Evolutionary conservation across 177 flowering plant genomes (phyloP), one percentile per base, ranked within the genome.

Genomic region (Telopea speciosissima): DNA sequence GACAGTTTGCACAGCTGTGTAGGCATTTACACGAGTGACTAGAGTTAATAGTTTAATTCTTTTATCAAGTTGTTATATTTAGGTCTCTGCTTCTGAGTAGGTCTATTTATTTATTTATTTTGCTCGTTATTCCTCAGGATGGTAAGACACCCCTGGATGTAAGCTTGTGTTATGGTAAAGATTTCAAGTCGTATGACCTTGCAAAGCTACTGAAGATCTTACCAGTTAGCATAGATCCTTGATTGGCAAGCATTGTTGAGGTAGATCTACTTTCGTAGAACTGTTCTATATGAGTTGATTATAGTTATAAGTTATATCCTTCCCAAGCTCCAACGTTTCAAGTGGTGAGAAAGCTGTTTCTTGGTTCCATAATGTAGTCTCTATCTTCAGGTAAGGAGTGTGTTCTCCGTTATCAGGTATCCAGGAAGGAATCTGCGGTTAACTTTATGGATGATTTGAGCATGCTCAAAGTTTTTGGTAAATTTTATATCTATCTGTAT

Each of bases 131-230:
- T 22, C 76, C 81, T 73, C 92, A 95, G 99, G 93, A 83, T 79
- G 97, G 97, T 5, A 90, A 83, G 70, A 85, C 92, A 56, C 81
- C 97, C 13, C 80, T 92, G 74, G 99, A 92, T 82, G 77, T 95
- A 45, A 75, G 89, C 81, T 77, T 92, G 23, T 90, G 94, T 73
- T 95, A 84, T 73, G 97, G 99, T 23, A 95, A 84, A 80, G 91
- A 90, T 69, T 95, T 95, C 89, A 92, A 90, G 83, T 85, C 96
- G 0, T 92, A 88, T 66, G 96, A 89, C 24, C 90, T 92, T 58
- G 90, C 97, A 62, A 89, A 86, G 84, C 79, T 95, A 62, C 73
- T 95, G 83, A 90, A 92, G 86, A 74, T 87, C 69, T 82, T 94
- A 52, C 87, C 92, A 10, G 87, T 83, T 19, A 74, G 84, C 72